These are phyloP conservation scores for Clathrus columnatus DNA, from an alignment of 768 basidiomycete genomes.

Conservation along the genomic window DNA sequence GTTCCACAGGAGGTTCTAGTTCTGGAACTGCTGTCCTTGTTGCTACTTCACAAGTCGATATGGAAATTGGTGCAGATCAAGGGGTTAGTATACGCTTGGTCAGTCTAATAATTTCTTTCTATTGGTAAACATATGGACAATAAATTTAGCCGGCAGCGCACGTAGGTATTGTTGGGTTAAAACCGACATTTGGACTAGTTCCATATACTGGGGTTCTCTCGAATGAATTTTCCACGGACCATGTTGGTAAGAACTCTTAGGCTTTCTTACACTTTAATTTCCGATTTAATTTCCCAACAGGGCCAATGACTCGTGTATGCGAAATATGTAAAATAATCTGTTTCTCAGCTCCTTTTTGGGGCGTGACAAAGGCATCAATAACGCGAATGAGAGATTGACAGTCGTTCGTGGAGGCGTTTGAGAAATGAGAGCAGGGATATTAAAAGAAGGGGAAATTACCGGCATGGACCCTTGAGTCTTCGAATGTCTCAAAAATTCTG, in stretches of 20 bases:
- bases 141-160: slow-evolving; percentile 27
- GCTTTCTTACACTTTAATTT: background rate
- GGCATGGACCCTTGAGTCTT: slow-evolving; percentile 28
- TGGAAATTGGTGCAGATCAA: slow-evolving; percentile 42
- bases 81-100: slow-evolving; percentile 35
- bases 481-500: slow-evolving; percentile 26
- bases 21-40: slow-evolving; percentile 37
- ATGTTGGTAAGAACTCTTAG: slow-evolving; percentile 23
- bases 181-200: slow-evolving; percentile 36
- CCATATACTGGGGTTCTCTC: slow-evolving; percentile 39
- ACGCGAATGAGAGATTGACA: background rate
- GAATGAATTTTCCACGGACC: slow-evolving; percentile 32
- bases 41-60: slow-evolving; percentile 29
- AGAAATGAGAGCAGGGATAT: slow-evolving; percentile 32
- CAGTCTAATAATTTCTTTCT: background rate
- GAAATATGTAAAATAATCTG: background rate
- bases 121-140: background rate
- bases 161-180: slow-evolving; percentile 36
- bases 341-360: background rate
- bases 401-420: slow-evolving; percentile 18
- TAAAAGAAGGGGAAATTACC: slow-evolving; percentile 29
- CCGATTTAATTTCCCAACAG: background rate
- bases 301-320: slow-evolving; percentile 3
- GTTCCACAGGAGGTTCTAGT: slow-evolving; percentile 34
- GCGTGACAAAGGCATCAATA: background rate